phyloP scores from a whole-genome alignment of 352 stramenopile genomes.

The Globisporangium echinulatum region DNA sequence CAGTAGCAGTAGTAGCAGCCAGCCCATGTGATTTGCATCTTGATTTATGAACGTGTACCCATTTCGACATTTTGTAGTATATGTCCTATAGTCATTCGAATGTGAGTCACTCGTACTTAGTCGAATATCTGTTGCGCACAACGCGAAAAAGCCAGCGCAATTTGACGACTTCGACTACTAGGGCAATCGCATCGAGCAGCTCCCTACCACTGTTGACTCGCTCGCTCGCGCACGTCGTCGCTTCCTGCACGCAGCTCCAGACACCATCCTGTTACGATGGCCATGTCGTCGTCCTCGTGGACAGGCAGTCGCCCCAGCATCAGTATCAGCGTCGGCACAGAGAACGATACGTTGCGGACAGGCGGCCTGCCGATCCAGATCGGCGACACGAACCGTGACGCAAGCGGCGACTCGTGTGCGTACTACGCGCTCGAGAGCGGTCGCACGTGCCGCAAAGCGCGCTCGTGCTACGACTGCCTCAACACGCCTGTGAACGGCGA shows the following conservation, averaged over 20 bases:
- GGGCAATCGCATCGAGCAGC: too few species aligned
- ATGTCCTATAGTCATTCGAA: not conserved
- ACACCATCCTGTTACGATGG: not conserved
- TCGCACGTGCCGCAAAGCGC: slow-evolving; percentile 45
- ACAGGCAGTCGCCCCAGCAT: slow-evolving; percentile 9
- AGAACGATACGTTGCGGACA: slow-evolving; percentile 1
- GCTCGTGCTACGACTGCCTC: slow-evolving; percentile 67
- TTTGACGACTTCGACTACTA: not conserved
- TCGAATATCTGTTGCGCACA: too few species aligned
- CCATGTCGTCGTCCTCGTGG: slow-evolving; percentile 15
- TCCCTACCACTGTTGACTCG: too few species aligned
- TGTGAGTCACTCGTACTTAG: not conserved
- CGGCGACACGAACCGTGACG: slow-evolving; percentile 32
- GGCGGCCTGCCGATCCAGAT: slow-evolving; percentile 14
- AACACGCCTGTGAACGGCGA: slow-evolving; percentile 32
- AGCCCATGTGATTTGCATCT: slow-evolving; percentile 18
- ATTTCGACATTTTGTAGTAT: not conserved
- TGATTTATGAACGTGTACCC: not conserved
- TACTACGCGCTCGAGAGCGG: slow-evolving; percentile 40
- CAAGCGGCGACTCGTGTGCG: slow-evolving; percentile 47
- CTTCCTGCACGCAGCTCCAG: too few species aligned
- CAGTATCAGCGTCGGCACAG: slow-evolving; percentile 13
- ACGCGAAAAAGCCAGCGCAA: not conserved
- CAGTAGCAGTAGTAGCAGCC: slow-evolving; percentile 34
- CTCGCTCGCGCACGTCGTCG: too few species aligned